These are phyloP conservation scores for Curvularia hawaiiensis DNA, from an alignment of 2,329 filamentous ascomycete genomes.

Conservation along the genomic window DNA sequence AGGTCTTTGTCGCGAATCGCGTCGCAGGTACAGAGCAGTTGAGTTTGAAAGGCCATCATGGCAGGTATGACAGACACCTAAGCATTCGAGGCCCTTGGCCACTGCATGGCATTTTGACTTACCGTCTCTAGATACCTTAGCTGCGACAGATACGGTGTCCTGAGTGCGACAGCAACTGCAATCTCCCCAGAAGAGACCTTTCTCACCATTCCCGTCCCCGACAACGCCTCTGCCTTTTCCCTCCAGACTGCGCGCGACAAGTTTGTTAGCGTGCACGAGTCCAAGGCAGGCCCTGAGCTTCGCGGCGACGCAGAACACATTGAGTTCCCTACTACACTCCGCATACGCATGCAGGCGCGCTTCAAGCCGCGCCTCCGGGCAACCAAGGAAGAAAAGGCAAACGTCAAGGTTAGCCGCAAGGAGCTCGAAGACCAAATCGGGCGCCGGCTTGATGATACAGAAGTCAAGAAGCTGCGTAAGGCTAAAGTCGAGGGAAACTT, in stretches of 20 bases:
- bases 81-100: background rate
- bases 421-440: conserved; percentile 85
- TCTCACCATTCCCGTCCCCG: conserved; percentile 63
- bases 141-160: conserved; percentile 80
- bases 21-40: conserved; percentile 81
- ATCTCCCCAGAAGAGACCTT: conserved; percentile 86
- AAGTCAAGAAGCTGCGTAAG: conserved; percentile 81
- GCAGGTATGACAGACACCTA: conserved; percentile 59
- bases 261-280: conserved; percentile 64
- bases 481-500: conserved; percentile 87
- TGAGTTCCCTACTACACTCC: conserved; percentile 72
- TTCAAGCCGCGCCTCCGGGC: conserved; percentile 87
- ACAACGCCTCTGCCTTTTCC: conserved; percentile 73
- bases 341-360: conserved; percentile 90
- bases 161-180: conserved; percentile 79
- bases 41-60: conserved; percentile 89
- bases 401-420: conserved; percentile 82
- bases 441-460: conserved; percentile 77
- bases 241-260: conserved; percentile 75
- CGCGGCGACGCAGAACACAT: conserved; percentile 75
- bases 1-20: conserved; percentile 90
- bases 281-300: conserved; percentile 62
- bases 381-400: conserved; percentile 80
- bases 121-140: conserved; percentile 70
- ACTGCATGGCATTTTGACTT: background rate